These are phyloP conservation scores for Tuber magnatum DNA, from an alignment of 495 filamentous ascomycete genomes.

Conservation along the genomic window DNA sequence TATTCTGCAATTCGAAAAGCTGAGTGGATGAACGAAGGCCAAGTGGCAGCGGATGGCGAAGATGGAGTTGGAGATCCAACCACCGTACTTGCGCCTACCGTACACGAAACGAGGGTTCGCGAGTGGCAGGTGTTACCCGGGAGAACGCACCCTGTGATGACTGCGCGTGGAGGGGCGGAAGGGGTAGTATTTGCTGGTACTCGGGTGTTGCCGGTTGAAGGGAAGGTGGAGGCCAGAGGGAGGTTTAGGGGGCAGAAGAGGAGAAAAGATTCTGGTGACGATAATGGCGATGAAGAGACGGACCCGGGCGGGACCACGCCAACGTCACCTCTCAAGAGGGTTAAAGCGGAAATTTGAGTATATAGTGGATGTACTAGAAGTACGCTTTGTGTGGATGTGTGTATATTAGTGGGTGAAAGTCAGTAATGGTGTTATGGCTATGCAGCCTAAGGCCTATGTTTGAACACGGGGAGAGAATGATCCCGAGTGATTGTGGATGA, in stretches of 20 bases:
- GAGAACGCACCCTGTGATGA: conserved; percentile 91
- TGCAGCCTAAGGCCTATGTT: neutral
- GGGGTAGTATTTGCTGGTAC: conserved; percentile 83
- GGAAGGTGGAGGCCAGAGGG: conserved; percentile 73
- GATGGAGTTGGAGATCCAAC: conserved; percentile 70
- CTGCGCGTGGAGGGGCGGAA: conserved; percentile 73
- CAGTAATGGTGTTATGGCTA: neutral
- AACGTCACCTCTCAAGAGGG: conserved; percentile 7
- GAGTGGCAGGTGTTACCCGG: conserved; percentile 88
- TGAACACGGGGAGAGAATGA: neutral
- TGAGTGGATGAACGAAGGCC: conserved; percentile 22
- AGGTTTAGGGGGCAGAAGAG: conserved; percentile 53
- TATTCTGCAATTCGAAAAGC: conserved; percentile 65
- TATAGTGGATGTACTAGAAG: neutral
- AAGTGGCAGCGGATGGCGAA: conserved; percentile 45
- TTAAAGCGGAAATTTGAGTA: conserved; percentile 18
- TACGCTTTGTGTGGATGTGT: neutral
- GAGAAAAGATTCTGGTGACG: conserved; percentile 47
- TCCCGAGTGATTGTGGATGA: neutral
- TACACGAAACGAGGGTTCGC: conserved; percentile 69
- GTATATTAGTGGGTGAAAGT: neutral
- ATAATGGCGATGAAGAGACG: conserved; percentile 41
- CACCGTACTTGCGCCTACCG: conserved; percentile 64
- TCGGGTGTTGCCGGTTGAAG: conserved; percentile 68
- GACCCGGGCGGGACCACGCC: neutral